Evolutionary conservation across 1,284 basidiomycete species (phyloP), one percentile per base, ranked within the genome.

Genomic region (Melampsora abietis-canadensis): DNA sequence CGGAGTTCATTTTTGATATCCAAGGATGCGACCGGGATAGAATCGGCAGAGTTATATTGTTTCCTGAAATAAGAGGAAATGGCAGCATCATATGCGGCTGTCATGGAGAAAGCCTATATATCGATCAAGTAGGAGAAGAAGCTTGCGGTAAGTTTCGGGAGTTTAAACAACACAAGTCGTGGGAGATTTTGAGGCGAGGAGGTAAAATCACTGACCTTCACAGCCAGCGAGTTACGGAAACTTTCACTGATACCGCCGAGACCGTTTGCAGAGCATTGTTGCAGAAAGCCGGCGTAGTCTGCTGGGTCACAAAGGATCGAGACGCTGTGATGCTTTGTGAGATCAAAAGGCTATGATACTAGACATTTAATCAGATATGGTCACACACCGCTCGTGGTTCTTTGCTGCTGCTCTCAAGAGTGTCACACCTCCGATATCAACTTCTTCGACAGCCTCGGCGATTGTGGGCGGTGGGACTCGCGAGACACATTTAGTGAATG

Each of bases 391-490:
- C 76, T 87, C 90, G 84, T 98, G 96, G 84, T 99, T 99, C 85
- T 99, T 99, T 76, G 96, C 96, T 5, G 94, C 96, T 7, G 96
- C 96, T 74, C 96, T 91, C 67, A 98, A 88, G 30, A 99, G 89
- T 1, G 96, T 98, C 57, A 99, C 96, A 63, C 96, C 96, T 6
- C 96, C 96, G 78, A 98, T 98, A 84, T 99, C 96, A 79, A 99
- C 91, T 84, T 99, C 96, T 82, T 99, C 96, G 75, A 98, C 89
- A 15, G 95, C 95, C 76, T 92, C 89, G 2, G 92, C 88, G 77
- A 98, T 88, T 19, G 92, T 92, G 83, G 94, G 95, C 78, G 88
- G 87, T 0, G 94, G 92, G 81, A 91, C 89, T 2, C 89, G 85
- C 31, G 82, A 80, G 81, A 98, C 93, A 70, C 94, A 97, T 57